Base-by-base conservation (phyloP, 1,284 basidiomycete species). In the Puccinia novopanici region DNA sequence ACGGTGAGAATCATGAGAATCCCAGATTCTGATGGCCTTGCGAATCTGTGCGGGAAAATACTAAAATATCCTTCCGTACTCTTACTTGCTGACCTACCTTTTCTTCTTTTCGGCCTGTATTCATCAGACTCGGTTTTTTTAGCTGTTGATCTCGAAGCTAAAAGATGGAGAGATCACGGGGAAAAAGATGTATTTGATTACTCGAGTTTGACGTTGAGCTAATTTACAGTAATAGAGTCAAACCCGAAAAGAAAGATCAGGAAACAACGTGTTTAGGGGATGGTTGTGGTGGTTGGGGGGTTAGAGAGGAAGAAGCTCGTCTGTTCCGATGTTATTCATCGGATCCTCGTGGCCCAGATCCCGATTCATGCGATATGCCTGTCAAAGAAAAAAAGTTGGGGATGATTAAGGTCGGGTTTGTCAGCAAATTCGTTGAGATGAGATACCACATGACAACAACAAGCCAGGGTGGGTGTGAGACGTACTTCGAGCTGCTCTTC, bases 371-470 rank as follows among this genome's bases (percentile, higher is more conserved):
- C 93, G 89, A 86, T 95, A 95, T 24, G 91, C 91, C 90, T 95
- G 92, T 93, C 87, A 80, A 85, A 83, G 19, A 19, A 80, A 40
- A 65, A n/a, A 48, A 24, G 37, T n/a, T 54, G 65, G 81, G 70
- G 75, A 61, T 40, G 37, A 85, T 50, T 42, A 74, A 87, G 92
- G 82, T 85, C 93, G 92, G 94, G 50, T 3, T 13, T 50, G 30
- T 98, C 91, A 85, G 95, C 95, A 86, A 98, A 94, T 0, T 93
- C 92, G 37, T 98, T 92, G 68, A 95, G 27, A 19, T 71, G 15
- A 30, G 24, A n/a, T 54, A 8, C 17, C 50, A 52, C 1, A 48
- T 52, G 68, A 37, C 10, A 24, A 40, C 87, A 89, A 77, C 88
- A 84, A 4, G n/a, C 81, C 40, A 86, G 86, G 81, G 87, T 45